These are phyloP conservation scores for Hymenoscyphus fraxineus DNA, from an alignment of 2,329 filamentous ascomycete genomes.

Conservation along the genomic window DNA sequence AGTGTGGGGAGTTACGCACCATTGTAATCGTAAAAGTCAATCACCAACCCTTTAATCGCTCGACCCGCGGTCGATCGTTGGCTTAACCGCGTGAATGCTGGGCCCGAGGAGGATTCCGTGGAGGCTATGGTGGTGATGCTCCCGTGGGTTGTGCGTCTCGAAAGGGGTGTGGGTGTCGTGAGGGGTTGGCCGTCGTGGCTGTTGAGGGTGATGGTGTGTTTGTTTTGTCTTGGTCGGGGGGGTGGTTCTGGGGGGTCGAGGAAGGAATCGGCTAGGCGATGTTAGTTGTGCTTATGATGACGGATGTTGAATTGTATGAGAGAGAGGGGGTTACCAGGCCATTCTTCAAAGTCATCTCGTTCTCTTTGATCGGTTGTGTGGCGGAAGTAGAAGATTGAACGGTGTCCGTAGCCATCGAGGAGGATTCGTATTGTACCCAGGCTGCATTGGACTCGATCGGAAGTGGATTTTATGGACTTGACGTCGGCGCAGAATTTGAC, in stretches of 20 bases:
- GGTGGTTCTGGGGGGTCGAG: slow-evolving; percentile 18
- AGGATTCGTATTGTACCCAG: slow-evolving; percentile 23
- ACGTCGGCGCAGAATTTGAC: slow-evolving; percentile 18
- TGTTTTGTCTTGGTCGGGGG: slow-evolving; percentile 4
- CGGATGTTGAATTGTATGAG: too few relatives aligned
- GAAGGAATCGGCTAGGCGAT: slow-evolving; percentile 16
- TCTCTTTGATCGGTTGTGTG: slow-evolving; percentile 19
- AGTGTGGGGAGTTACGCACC: slow-evolving; percentile 7
- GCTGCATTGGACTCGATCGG: slow-evolving; percentile 17
- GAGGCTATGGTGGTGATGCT: slow-evolving; percentile 22
- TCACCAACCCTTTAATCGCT: slow-evolving; percentile 17
- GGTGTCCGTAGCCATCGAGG: slow-evolving; percentile 13
- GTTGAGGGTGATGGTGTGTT: slow-evolving; percentile 16
- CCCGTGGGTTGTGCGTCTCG: slow-evolving; percentile 17
- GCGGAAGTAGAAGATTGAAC: slow-evolving; percentile 24
- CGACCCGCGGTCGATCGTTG: slow-evolving; percentile 2
- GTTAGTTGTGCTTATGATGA: background rate
- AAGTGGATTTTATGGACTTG: slow-evolving; percentile 17
- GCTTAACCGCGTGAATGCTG: slow-evolving; percentile 13
- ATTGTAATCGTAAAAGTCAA: slow-evolving; percentile 21
- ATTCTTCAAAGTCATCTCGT: slow-evolving; percentile 21
- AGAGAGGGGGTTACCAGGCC: slow-evolving; percentile 16
- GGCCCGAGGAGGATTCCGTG: slow-evolving; percentile 14
- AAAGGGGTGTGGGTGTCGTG: slow-evolving; percentile 10
- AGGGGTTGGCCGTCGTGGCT: slow-evolving; percentile 17